Percentiles rank a stretch among this genome's conserved stretches.
These are phyloP conservation scores for Mortierella polycephala DNA, from an alignment of 371 early-diverging fungal species.

Conservation along the genomic window DNA sequence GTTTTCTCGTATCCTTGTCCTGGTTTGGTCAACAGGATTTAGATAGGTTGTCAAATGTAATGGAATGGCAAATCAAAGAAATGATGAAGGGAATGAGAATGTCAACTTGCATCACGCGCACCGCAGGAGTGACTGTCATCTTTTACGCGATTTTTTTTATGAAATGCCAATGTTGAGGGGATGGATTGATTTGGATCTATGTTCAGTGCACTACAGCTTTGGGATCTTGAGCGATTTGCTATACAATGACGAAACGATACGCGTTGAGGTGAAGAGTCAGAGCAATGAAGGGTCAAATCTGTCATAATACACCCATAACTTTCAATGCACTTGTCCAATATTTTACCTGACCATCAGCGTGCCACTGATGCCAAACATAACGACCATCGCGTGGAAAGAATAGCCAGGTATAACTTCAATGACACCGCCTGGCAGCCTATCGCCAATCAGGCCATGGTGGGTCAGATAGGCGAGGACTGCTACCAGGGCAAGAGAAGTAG, in stretches of 20 bases:
- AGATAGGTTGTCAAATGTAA: not conserved
- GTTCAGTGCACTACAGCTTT: slow-evolving; percentile 57
- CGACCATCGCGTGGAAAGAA: slow-evolving; percentile 77
- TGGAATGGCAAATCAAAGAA: not conserved
- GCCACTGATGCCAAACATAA: slow-evolving; percentile 82
- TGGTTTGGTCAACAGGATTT: no score
- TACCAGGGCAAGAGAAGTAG: slow-evolving; percentile 78
- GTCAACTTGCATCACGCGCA: not conserved
- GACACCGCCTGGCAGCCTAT: slow-evolving; percentile 59
- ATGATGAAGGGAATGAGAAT: not conserved
- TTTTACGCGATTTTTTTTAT: not conserved
- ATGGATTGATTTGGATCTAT: not conserved
- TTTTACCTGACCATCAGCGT: slow-evolving; percentile 78
- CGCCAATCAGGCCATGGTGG: slow-evolving; percentile 63
- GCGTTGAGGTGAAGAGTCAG: not conserved
- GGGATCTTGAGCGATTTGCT: slow-evolving; percentile 74
- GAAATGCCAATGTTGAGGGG: no score
- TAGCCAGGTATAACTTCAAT: slow-evolving; percentile 62
- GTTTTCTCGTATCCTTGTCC: no score
- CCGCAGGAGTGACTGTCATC: not conserved
- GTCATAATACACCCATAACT: no score
- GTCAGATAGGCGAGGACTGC: slow-evolving; percentile 77
- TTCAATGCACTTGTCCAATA: not conserved
- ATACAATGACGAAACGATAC: not conserved
- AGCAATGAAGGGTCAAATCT: not conserved